Conservation (phyloP, 192 early-diverging fungal genomes). For the Rhizoclosmatium globosum region DNA sequence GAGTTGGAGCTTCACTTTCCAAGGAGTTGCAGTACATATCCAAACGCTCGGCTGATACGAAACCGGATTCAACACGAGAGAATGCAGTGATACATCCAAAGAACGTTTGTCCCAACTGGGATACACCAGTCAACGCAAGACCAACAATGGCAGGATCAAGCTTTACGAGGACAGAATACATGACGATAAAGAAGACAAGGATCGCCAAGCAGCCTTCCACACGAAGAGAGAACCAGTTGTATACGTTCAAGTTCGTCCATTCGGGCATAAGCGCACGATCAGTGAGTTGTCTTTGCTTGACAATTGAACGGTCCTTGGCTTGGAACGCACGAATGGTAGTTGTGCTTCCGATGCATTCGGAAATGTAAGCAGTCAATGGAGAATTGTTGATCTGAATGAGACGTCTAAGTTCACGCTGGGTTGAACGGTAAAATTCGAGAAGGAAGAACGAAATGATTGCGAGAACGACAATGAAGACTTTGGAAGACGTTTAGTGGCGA, state of each 20-base stretch:
- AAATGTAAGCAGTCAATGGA: conserved; percentile 67
- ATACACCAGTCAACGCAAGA: conserved; percentile 4
- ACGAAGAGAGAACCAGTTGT: conserved; percentile 31
- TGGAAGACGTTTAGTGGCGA: conserved; percentile 66
- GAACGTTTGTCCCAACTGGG: not conserved
- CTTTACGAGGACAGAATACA: not conserved
- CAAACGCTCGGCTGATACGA: conserved; percentile 54
- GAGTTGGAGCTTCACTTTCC: conserved; percentile 39
- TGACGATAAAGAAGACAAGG: conserved; percentile 19
- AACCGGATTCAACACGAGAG: conserved; percentile 41
- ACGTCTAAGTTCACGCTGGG: conserved; percentile 63
- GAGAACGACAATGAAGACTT: conserved; percentile 29
- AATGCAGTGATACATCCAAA: not conserved
- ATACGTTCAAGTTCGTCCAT: conserved; percentile 3
- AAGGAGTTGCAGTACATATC: conserved; percentile 44
- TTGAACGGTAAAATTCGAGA: conserved; percentile 44
- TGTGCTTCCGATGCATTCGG: conserved; percentile 71
- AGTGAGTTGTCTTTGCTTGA: not conserved
- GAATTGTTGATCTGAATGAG: conserved; percentile 76
- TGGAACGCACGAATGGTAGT: conserved; percentile 74
- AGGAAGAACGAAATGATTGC: conserved; percentile 21
- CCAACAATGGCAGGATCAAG: conserved; percentile 10
- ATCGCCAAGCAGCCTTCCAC: conserved; percentile 29
- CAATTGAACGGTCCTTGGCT: conserved; percentile 30
- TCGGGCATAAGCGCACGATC: conserved; percentile 11